Conservation (phyloP, 257 asterid species). For the Solanum paucissectum region DNA sequence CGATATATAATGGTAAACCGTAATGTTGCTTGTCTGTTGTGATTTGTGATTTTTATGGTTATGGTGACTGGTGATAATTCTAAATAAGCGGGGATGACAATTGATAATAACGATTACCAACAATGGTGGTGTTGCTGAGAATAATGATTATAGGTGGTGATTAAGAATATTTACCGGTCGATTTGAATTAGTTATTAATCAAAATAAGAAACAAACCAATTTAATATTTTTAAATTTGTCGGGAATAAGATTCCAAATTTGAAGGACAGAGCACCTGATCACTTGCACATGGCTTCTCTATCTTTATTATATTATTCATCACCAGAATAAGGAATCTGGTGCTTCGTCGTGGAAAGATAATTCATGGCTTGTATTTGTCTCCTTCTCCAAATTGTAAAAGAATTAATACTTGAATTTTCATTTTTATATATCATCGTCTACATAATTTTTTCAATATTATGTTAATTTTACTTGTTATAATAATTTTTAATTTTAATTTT, state of each 20-base stretch:
- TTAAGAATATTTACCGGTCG: rapidly evolving
- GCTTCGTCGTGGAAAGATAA: background rate
- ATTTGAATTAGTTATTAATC: background rate
- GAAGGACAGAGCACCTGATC: background rate
- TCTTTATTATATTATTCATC: background rate
- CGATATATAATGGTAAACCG: background rate
- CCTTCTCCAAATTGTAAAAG: background rate
- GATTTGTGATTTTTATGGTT: background rate
- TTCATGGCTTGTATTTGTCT: background rate
- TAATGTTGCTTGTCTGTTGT: background rate
- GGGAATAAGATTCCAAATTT: background rate
- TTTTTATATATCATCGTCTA: background rate
- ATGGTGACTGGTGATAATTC: background rate
- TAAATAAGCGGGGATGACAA: background rate
- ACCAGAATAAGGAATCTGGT: background rate
- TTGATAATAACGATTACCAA: background rate
- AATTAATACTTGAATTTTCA: background rate
- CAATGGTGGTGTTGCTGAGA: too few species aligned
- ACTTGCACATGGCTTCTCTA: background rate
- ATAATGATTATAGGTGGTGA: too few species aligned
- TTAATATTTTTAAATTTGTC: background rate
- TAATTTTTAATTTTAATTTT: background rate
- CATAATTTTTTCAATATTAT: background rate
- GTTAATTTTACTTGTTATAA: background rate
- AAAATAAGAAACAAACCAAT: too few species aligned